These are phyloP conservation scores for Termitomyces sp. DNA, from an alignment of 768 basidiomycete species.

Conservation along the genomic window DNA sequence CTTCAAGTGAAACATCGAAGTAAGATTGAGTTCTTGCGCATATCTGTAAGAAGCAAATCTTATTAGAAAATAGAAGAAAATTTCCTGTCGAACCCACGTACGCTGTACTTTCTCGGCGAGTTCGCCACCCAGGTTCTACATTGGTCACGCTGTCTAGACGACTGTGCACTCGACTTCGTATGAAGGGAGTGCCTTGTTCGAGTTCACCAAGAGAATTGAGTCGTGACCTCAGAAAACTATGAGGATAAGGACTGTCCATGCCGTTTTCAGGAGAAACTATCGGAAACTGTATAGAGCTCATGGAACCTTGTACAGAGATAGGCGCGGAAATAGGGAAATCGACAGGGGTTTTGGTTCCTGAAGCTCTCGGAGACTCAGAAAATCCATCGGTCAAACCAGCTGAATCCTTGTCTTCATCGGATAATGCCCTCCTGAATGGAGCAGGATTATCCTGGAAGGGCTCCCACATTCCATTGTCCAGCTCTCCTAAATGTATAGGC, in stretches of 20 bases:
- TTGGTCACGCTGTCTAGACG: conserved; percentile 52
- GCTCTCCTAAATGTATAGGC: conserved; percentile 32
- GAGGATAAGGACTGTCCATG: conserved; percentile 49
- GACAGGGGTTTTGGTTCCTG: conserved; percentile 45
- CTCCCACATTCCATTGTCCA: conserved; percentile 42
- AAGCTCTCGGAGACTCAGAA: conserved; percentile 36
- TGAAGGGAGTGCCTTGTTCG: conserved; percentile 70
- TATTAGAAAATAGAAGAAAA: background rate
- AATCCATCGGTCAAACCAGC: conserved; percentile 34
- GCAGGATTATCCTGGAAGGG: conserved; percentile 51
- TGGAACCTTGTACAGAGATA: conserved; percentile 43
- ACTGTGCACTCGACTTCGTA: conserved; percentile 81
- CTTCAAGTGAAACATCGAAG: conserved; percentile 86
- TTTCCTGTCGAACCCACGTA: conserved; percentile 33
- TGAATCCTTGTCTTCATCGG: conserved; percentile 71
- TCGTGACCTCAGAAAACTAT: conserved; percentile 48
- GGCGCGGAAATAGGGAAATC: conserved; percentile 53
- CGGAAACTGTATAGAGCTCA: conserved; percentile 78
- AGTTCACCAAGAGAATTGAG: conserved; percentile 71
- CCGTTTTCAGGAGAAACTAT: conserved; percentile 69
- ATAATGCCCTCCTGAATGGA: conserved; percentile 69
- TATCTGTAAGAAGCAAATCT: conserved; percentile 47
- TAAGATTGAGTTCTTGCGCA: conserved; percentile 76
- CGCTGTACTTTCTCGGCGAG: conserved; percentile 86
- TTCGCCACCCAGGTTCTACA: conserved; percentile 77